These are phyloP conservation scores for Lactifluus pinguis DNA, from an alignment of 768 basidiomycete genomes.

Conservation along the genomic window DNA sequence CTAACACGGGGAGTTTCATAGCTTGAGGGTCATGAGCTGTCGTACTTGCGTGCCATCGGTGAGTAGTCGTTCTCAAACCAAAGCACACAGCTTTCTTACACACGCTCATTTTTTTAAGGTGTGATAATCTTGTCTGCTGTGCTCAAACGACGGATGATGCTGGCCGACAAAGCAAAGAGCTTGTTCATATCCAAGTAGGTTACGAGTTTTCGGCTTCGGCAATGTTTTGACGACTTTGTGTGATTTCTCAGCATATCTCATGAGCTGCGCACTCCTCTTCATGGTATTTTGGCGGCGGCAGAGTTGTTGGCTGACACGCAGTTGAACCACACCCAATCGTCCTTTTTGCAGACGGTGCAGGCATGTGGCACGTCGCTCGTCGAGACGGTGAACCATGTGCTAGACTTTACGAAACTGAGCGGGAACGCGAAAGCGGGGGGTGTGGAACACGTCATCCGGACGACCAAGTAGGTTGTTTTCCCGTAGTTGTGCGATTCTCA, in stretches of 20 bases:
- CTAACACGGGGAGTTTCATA: conserved; percentile 23
- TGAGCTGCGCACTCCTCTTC: conserved; percentile 83
- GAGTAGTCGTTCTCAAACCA: conserved; percentile 13
- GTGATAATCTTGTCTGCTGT: conserved; percentile 93
- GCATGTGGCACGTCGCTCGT: conserved; percentile 93
- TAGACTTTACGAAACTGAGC: conserved; percentile 93
- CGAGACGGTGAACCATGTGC: conserved; percentile 93
- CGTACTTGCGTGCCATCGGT: conserved; percentile 88
- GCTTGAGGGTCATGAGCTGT: conserved; percentile 85
- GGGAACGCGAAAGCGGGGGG: conserved; percentile 75
- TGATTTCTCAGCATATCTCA: conserved; percentile 62
- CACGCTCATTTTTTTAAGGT: conserved; percentile 30
- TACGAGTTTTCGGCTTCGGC: background rate
- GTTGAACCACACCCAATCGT: conserved; percentile 72
- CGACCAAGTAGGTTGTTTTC: conserved; percentile 41
- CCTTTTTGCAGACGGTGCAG: conserved; percentile 88
- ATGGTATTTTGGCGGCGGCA: conserved; percentile 90
- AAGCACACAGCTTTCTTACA: background rate
- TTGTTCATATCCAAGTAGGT: conserved; percentile 84
- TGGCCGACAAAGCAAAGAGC: conserved; percentile 91
- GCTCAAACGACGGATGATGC: conserved; percentile 83
- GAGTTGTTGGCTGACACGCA: conserved; percentile 81
- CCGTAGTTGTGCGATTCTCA: no score
- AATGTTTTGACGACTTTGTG: background rate
- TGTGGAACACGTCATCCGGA: conserved; percentile 65